phyloP scores from a whole-genome alignment of 805 yeast species.

The Wickerhamiella parazyma region DNA sequence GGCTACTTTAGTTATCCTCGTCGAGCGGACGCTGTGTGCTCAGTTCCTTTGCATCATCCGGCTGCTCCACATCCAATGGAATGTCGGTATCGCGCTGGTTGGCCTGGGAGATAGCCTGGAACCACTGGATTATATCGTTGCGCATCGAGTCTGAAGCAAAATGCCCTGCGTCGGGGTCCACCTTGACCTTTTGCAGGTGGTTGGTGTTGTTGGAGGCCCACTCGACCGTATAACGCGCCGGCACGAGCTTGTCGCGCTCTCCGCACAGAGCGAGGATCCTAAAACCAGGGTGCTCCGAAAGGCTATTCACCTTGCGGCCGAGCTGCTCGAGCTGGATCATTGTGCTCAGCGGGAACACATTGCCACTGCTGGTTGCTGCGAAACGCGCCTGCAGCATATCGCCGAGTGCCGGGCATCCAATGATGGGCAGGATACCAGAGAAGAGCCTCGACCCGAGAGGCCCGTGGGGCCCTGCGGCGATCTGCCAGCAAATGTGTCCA shows the following conservation, averaged over 20 bases:
- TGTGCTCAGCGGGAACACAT: slow-evolving; percentile 1
- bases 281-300: slow-evolving; percentile 8
- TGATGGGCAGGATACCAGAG: slow-evolving; percentile 33
- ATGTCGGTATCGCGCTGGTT: background rate
- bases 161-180: slow-evolving; percentile 25
- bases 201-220: slow-evolving; percentile 21
- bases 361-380: background rate
- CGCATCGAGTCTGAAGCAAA: slow-evolving; percentile 22
- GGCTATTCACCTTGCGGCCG: background rate
- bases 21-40: slow-evolving; percentile 5
- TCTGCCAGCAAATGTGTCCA: slow-evolving; percentile 40
- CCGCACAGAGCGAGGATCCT: slow-evolving; percentile 26
- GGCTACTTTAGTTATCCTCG: slow-evolving; percentile 6
- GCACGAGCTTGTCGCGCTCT: slow-evolving; percentile 27
- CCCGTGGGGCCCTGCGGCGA: slow-evolving; percentile 31
- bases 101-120: slow-evolving; percentile 7
- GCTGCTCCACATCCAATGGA: background rate
- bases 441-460: slow-evolving; percentile 20
- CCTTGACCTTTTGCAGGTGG: slow-evolving; percentile 16
- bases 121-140: slow-evolving; percentile 20
- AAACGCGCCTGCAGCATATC: slow-evolving; percentile 32
- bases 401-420: slow-evolving; percentile 38
- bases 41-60: background rate
- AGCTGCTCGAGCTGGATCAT: slow-evolving; percentile 9
- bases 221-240: slow-evolving; percentile 23